Percentiles rank a stretch among this genome's conserved stretches.
These are phyloP conservation scores for Apiospora kogelbergensis DNA, from an alignment of 2,329 filamentous ascomycete genomes.

Conservation along the genomic window DNA sequence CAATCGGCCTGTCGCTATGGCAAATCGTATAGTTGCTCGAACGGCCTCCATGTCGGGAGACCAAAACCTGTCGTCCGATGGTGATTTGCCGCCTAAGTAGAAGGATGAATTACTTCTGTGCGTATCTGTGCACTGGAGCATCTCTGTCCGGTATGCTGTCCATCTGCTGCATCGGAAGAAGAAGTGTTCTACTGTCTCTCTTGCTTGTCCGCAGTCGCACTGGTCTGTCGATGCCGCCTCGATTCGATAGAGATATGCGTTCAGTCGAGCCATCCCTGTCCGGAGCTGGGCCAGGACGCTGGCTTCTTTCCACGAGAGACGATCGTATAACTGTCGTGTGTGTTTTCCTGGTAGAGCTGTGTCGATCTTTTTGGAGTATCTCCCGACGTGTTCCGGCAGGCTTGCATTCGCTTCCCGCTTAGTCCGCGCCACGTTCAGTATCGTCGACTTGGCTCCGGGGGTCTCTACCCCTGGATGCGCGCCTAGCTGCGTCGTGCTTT, in stretches of 20 bases:
- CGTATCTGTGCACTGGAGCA: background rate
- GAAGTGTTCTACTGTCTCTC: background rate
- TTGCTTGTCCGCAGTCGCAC: background rate
- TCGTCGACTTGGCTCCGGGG: constrained; percentile 13
- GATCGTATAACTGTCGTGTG: background rate
- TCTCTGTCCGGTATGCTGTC: background rate
- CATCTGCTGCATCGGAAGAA: background rate
- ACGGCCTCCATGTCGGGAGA: background rate
- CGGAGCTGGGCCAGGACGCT: background rate
- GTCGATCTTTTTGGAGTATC: background rate
- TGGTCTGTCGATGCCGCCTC: background rate
- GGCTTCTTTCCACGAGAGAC: background rate
- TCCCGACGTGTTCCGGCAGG: constrained; percentile 1
- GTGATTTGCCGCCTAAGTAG: background rate
- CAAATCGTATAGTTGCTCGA: constrained; percentile 1
- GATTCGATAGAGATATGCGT: background rate
- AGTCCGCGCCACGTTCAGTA: background rate
- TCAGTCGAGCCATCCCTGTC: background rate
- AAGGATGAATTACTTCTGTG: background rate
- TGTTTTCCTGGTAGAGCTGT: background rate
- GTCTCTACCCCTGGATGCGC: background rate
- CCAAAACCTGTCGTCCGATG: background rate
- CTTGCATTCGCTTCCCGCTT: background rate
- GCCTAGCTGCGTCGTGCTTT: background rate
- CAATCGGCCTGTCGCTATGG: background rate